Evolutionary conservation across 129 eudicot genomes (phyloP), one percentile per base, ranked within the genome.

Genomic region (Artemisia tridentata): DNA sequence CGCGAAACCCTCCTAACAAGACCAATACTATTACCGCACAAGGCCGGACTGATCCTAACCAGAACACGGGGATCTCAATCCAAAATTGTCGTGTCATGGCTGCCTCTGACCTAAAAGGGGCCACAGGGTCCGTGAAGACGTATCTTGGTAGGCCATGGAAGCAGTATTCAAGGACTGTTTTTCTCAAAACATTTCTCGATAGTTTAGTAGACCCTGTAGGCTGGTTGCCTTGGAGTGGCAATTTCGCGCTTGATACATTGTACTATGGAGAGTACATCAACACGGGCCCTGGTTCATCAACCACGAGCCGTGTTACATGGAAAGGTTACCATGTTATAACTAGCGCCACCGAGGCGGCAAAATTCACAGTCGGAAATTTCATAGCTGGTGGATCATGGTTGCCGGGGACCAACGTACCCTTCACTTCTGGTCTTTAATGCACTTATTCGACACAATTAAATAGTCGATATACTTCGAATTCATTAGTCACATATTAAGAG

Each of bases 131-230:
- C 1, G 83, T 71, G 4, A 82, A 75, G 73, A 85, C 80, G 0
- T 82, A 76, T 62, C 78, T 85, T 9, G 86, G 85, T 43, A 72
- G 90, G 65, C 90, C 90, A 0, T 86, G 91, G 87, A 46, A 82
- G 29, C 51, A 73, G 2, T 86, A 86, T 58, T 86, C 87, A 6
- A 59, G 85, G 51, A 82, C 87, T 0, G 86, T 86, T n/a, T 77
- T 70, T 46, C 72, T 86, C 17, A 80, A 86, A 52, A 65, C 83
- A 0, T 31, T 7, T 29, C 60, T 86, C 3, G 87, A 77, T 51
- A 52, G 83, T 29, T 43, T 82, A 5, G 79, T 86, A 23, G 48
- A 78, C 34, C 87, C 87, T 0, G 82, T 78, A 0, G 87, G 91
- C 1, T 85, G 91, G 91, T 3, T 74, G 67, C 79, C 81, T 0